Evolutionary conservation across 2,329 filamentous ascomycete species (phyloP), one percentile per base, ranked within the genome.

Genomic region (Fusarium torulosum): DNA sequence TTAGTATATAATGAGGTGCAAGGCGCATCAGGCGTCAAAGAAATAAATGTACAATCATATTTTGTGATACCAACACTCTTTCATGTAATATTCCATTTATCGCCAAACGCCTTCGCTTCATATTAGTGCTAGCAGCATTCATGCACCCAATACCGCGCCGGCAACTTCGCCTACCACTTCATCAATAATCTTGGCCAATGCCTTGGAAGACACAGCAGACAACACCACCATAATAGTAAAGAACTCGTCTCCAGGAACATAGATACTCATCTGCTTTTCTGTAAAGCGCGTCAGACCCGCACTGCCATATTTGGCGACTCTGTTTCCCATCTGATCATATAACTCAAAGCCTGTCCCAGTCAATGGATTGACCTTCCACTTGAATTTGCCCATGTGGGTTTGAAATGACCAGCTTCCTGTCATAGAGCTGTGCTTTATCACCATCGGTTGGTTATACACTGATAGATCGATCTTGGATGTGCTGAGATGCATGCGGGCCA

Each of bases 321-420:
- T 72, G 3, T 19, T 63, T 4, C 66, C 72, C 2, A 52, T 25
- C 5, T 38, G 21, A 52, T 74, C 72, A 31, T 64, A 31, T 17
- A 75, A 40, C 47, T 69, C 61, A 1, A 68, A 67, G 1, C 54
- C 53, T 6, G 35, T 58, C 3, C 69, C 63, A 0, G 61, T 72
- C 17, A 66, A 21, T 35, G 57, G 42, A 63, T 62, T 73, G 14
- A 53, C 49, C 38, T 75, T 75, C 73, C 74, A 75, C 40, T 75
- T 74, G 21, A 76, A 71, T 9, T 53, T 69, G 0, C 74, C 73
- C 61, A 69, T 59, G 6, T 57, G 60, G 0, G 70, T 63, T 0
- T 69, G 35, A 33, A 76, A 41, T 0, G 53, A 61, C 52, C 55
- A 73, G 23, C 59, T 71, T 2, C 62, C 70, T 1, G 59, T 64